Evolutionary conservation across 352 stramenopile species (phyloP).

Genomic region (Phytophthora macrochlamydospora): DNA sequence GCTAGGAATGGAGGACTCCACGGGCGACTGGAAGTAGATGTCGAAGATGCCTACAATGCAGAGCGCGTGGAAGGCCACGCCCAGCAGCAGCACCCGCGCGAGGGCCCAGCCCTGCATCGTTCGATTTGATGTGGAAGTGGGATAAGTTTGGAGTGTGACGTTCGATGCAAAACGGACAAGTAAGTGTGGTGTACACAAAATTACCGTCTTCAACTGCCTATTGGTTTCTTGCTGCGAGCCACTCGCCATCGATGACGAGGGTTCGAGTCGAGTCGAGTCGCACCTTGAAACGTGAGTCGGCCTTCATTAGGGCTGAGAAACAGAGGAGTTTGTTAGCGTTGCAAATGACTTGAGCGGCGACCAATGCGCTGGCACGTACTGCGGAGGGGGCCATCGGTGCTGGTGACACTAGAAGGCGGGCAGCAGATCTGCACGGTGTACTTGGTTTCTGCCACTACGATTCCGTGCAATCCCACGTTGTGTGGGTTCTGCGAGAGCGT

Average conservation of each 20-base stretch:
- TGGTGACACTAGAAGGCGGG: slow-evolving; percentile 12
- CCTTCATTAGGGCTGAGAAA: slow-evolving; percentile 55
- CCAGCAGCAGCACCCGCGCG: slow-evolving; percentile 59
- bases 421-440: slow-evolving; percentile 68
- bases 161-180: background rate
- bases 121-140: background rate
- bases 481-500: slow-evolving; percentile 62
- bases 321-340: background rate
- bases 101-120: slow-evolving; percentile 18
- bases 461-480: slow-evolving; percentile 52
- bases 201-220: slow-evolving; percentile 1
- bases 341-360: too few relatives aligned
- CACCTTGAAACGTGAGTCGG: slow-evolving; percentile 45
- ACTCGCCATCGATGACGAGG: slow-evolving; percentile 56
- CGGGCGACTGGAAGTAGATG: slow-evolving; percentile 88
- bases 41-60: slow-evolving; percentile 88
- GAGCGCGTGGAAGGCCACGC: slow-evolving; percentile 75
- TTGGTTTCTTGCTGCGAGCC: slow-evolving; percentile 42
- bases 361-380: slow-evolving; percentile 39
- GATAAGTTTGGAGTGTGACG: background rate
- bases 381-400: slow-evolving; percentile 39
- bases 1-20: slow-evolving; percentile 62
- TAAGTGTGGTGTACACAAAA: too few relatives aligned
- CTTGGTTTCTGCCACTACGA: slow-evolving; percentile 70
- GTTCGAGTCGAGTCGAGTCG: slow-evolving; percentile 32